A percentile compares a stretch with the other conserved stretches of the same genome.
Evolutionary conservation across 345 rosid genomes (phyloP).

Genomic region (Psidium friedrichsthalianum): DNA sequence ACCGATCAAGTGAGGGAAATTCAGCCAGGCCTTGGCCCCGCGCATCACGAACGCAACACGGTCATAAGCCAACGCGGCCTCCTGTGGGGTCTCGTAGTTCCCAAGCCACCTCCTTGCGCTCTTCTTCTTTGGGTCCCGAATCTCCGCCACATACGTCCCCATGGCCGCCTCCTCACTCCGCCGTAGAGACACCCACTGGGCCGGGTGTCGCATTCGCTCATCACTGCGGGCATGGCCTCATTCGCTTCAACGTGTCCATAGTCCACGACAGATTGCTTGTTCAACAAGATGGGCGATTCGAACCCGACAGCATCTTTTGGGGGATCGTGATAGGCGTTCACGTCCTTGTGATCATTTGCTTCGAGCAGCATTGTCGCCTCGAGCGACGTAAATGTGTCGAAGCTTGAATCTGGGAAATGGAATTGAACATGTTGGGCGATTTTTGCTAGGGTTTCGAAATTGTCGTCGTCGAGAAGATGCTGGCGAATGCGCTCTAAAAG

Average conservation of each 20-base stretch:
- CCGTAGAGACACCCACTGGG: neutral
- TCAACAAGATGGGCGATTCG: neutral
- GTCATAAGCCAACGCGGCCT: constrained; percentile 18
- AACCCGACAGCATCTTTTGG: neutral
- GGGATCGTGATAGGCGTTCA: neutral
- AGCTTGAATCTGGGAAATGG: neutral
- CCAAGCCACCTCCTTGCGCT: constrained; percentile 61
- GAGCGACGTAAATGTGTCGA: neutral
- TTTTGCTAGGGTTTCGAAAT: constrained; percentile 1
- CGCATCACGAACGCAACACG: neutral
- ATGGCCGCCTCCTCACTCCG: constrained; percentile 26
- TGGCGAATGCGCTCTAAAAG: constrained; percentile 8
- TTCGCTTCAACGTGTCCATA: neutral
- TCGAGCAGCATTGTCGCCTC: neutral
- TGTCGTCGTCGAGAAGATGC: constrained; percentile 8
- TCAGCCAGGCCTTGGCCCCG: constrained; percentile 4
- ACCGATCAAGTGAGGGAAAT: constrained; percentile 1
- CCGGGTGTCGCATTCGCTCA: neutral
- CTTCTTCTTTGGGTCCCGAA: constrained; percentile 49
- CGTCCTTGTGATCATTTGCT: neutral
- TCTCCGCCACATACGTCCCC: constrained; percentile 77
- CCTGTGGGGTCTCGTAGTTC: constrained; percentile 48
- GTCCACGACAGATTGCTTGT: neutral
- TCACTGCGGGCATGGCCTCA: neutral
- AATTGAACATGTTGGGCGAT: neutral